These are phyloP conservation scores for Castanopsis chinensis DNA, from an alignment of 306 rosid genomes.

Conservation along the genomic window DNA sequence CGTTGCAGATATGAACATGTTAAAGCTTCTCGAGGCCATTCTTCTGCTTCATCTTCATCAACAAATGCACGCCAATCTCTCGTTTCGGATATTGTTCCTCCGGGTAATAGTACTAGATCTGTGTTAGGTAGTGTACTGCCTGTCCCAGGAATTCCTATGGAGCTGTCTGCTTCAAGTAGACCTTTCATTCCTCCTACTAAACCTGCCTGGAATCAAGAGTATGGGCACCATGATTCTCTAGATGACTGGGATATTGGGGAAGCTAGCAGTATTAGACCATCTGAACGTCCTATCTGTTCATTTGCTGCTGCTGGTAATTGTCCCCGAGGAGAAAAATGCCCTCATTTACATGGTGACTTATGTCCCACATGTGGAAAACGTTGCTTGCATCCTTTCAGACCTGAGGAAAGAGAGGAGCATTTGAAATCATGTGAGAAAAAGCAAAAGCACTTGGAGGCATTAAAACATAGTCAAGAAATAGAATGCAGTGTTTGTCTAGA, in stretches of 20 bases:
- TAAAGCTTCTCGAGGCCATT: conserved; percentile 55
- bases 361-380: conserved; percentile 85
- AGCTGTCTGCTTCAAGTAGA: conserved; percentile 41
- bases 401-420: conserved; percentile 88
- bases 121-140: conserved; percentile 39
- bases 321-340: conserved; percentile 85
- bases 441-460: conserved; percentile 79
- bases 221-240: conserved; percentile 26
- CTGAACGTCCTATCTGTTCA: conserved; percentile 78
- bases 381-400: conserved; percentile 88
- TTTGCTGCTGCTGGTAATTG: conserved; percentile 95
- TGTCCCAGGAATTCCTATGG: conserved; percentile 22
- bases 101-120: conserved; percentile 28
- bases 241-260: conserved; percentile 46
- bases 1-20: conserved; percentile 96
- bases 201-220: conserved; percentile 58
- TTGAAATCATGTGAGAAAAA: conserved; percentile 61
- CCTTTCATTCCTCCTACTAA: conserved; percentile 41
- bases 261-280: conserved; percentile 42
- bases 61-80: conserved; percentile 32
- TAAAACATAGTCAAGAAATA: conserved; percentile 87
- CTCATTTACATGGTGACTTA: conserved; percentile 84
- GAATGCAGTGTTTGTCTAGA: conserved; percentile 98
- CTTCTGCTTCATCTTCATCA: conserved; percentile 62
- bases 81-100: conserved; percentile 41